phyloP scores from a whole-genome alignment of 202 grass and related monocot genomes.

The Panicum virgatum region DNA sequence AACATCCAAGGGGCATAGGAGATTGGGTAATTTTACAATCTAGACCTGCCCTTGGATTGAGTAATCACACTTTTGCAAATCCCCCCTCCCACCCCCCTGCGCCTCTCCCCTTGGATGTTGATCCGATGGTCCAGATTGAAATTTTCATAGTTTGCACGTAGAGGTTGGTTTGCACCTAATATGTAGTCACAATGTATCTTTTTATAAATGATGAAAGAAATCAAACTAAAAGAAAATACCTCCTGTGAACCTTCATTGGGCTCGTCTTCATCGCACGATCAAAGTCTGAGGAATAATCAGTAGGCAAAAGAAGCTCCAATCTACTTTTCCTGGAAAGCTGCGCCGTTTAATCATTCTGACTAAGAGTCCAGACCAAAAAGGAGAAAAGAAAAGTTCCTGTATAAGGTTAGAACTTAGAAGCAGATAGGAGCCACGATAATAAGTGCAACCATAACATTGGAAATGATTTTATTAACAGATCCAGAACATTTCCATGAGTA shows the following conservation, averaged over 20 bases:
- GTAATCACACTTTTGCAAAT: too few relatives aligned
- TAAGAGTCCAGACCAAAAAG: neutral
- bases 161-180: too few relatives aligned
- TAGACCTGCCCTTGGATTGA: too few relatives aligned
- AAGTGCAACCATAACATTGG: neutral
- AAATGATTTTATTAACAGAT: neutral
- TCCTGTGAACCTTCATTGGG: conserved; percentile 44
- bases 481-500: neutral
- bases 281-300: conserved; percentile 42
- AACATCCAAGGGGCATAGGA: too few relatives aligned
- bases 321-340: conserved; percentile 80
- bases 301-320: conserved; percentile 53
- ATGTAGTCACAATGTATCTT: neutral
- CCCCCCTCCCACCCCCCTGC: too few relatives aligned
- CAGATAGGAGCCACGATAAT: neutral
- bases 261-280: conserved; percentile 54
- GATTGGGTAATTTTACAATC: too few relatives aligned
- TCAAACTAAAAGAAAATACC: conserved; percentile 28
- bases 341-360: conserved; percentile 73
- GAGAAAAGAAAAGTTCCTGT: neutral
- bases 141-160: too few relatives aligned
- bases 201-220: conserved; percentile 23
- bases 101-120: too few relatives aligned
- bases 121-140: too few relatives aligned
- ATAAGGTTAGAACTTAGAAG: conserved; percentile 13